Percentiles rank a stretch among this genome's conserved stretches.
These are phyloP conservation scores for Gonapodya sp. DNA, from an alignment of 192 early-diverging fungal genomes.

Conservation along the genomic window DNA sequence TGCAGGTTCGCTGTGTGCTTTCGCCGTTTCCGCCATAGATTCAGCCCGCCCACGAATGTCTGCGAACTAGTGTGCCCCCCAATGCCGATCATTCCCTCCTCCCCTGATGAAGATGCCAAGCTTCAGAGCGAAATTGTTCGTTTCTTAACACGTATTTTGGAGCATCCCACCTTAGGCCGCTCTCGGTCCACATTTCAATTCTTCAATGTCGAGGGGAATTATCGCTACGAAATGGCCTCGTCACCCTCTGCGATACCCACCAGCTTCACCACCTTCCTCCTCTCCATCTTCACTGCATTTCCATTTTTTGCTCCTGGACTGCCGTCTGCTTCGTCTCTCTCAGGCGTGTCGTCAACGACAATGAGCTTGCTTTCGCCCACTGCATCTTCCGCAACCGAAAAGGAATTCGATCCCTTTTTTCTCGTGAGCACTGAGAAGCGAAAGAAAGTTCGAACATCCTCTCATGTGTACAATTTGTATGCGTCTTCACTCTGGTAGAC, in stretches of 20 bases:
- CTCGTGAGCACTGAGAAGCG: background rate
- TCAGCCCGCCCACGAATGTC: background rate
- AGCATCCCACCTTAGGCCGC: background rate
- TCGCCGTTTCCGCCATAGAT: too few relatives aligned
- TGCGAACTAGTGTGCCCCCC: background rate
- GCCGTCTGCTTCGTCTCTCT: background rate
- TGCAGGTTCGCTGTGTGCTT: background rate
- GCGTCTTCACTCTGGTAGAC: background rate
- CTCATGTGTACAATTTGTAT: background rate
- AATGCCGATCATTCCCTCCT: background rate
- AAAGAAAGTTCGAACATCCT: too few relatives aligned
- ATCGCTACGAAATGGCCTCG: background rate
- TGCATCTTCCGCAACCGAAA: background rate
- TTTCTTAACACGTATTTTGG: background rate
- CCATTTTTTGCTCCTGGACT: background rate
- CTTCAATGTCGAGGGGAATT: background rate
- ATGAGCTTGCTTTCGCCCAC: background rate
- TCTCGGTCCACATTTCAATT: background rate
- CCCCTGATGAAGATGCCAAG: background rate
- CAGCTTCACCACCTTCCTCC: conserved; percentile 1
- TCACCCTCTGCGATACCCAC: background rate
- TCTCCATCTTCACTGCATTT: background rate
- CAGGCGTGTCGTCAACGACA: background rate
- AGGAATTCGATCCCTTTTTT: background rate
- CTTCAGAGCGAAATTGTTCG: background rate